Evolutionary conservation across 2,329 filamentous ascomycete species (phyloP), one percentile per base, ranked within the genome.

Genomic region (Phialocephala sp.): DNA sequence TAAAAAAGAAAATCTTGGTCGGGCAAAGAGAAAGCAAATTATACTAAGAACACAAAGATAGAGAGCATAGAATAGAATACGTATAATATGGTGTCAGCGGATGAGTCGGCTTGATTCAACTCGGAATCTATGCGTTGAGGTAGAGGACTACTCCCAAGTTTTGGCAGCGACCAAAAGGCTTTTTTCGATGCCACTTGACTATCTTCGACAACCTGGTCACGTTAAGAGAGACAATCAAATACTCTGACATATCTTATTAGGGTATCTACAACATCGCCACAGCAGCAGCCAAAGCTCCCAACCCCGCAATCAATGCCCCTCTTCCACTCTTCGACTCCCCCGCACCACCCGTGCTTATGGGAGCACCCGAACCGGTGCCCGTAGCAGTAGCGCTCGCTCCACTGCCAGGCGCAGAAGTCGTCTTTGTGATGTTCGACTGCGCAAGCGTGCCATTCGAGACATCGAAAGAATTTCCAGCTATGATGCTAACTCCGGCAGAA

Each of bases 391-490:
- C 60, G n/a, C 55, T 61, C n/a, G 22, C 47, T 12, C 60, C 60
- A 56, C 41, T 61, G 41, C 37, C 58, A 14, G 54, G 27, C 20
- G 32, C 32, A 8, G 54, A 47, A 12, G 47, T 60, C 12, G 55
- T 66, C 39, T 43, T 60, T 45, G 36, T 52, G 61, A 54, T 56
- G 41, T 59, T 60, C 18, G 55, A 59, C 20, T 59, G 55, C 9
- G 24, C 56, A 22, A 63, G 37, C 8, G 62, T 67, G 9, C 54
- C 64, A 35, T 72, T 72, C 1, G 70, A 69, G 20, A 74, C 72
- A 59, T 74, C 65, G 59, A 74, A 74, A 8, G 56, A 70, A 32
- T 73, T 73, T 9, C 69, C 72, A 36, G 63, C 63, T 22, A 73
- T 11, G 6, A 73, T 66, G 1, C 37, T 65, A 12, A 68, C 52